Evolutionary conservation across 129 eudicot genomes (phyloP), one percentile per base, ranked within the genome.

Genomic region (Oenanthe sinensis): DNA sequence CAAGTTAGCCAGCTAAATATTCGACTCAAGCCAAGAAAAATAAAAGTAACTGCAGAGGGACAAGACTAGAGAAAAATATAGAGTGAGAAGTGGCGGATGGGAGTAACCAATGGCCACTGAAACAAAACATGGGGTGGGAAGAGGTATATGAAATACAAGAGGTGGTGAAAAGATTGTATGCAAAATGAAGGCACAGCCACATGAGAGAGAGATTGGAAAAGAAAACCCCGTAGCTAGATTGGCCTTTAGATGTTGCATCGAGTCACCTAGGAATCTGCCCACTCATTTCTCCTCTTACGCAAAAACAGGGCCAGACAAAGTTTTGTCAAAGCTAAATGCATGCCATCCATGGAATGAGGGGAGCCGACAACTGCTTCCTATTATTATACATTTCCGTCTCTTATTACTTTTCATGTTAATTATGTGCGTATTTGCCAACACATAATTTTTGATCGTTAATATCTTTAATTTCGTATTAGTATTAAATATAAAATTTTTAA

Each of bases 1-100:
- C 15, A n/a, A n/a, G 33, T 33, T 0, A 60, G 65, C 65, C 68
- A 60, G 68, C 68, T 36, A 2, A 22, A n/a, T 0, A 30, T 9
- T 58, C 5, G 65, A 58, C 65, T 58, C 5, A 58, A 60, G 68
- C 68, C 68, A n/a, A 60, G 68, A 24, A 10, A 24, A 6, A 0
- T 4, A n/a, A n/a, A 58, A 7, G 30, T n/a, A 58, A 58, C 30
- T 22, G 30, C 28, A 8, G 28, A 19, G 10, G 65, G 65, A 58
- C 62, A 19, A 20, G 62, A 54, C 65, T 5, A n/a, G 15, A 24
- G 55, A 30, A 28, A 55, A 4, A 3, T 15, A 54, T 26, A 3
- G 15, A 2, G 19, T 67, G 72, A 67, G 72, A 67, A 67, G 72
- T 30, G 72, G 72, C 72, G 72, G 72, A 67, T 67, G 72, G 72